Percentiles rank a stretch among this genome's conserved stretches.
These are phyloP conservation scores for Mycena maculata DNA, from an alignment of 768 basidiomycete genomes.

Conservation along the genomic window DNA sequence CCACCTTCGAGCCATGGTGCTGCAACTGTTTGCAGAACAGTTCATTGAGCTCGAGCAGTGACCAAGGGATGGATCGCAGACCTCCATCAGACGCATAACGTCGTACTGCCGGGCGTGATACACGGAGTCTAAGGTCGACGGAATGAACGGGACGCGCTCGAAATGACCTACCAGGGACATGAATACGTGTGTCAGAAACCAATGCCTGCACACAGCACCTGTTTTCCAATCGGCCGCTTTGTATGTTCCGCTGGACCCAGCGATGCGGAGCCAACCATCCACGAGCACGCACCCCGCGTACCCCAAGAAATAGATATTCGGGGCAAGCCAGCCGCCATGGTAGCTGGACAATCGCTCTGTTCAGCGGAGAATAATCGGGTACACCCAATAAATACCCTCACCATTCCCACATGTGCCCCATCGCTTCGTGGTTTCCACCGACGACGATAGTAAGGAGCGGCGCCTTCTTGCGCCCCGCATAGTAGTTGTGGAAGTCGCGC, in stretches of 20 bases:
- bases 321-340: conserved; percentile 97
- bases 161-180: conserved; percentile 66
- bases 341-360: conserved; percentile 63
- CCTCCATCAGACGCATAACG: conserved; percentile 80
- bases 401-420: conserved; percentile 29
- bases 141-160: conserved; percentile 87
- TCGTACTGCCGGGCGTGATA: conserved; percentile 94
- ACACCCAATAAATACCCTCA: not conserved
- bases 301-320: conserved; percentile 96
- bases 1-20: conserved; percentile 66
- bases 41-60: not conserved
- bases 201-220: conserved; percentile 56
- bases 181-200: not conserved
- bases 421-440: conserved; percentile 30
- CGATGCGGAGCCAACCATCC: conserved; percentile 83
- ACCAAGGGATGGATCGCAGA: conserved; percentile 44
- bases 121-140: conserved; percentile 77
- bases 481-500: conserved; percentile 80
- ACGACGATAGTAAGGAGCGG: conserved; percentile 51
- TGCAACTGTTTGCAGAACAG: conserved; percentile 32
- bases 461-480: conserved; percentile 68
- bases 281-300: conserved; percentile 90
- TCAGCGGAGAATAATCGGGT: not conserved
- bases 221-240: conserved; percentile 77
- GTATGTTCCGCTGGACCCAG: conserved; percentile 94